A percentile compares a stretch with the other conserved stretches of the same genome.
Conservation (phyloP, 2,329 filamentous ascomycete genomes). For the Plectosphaerella cucumerina region DNA sequence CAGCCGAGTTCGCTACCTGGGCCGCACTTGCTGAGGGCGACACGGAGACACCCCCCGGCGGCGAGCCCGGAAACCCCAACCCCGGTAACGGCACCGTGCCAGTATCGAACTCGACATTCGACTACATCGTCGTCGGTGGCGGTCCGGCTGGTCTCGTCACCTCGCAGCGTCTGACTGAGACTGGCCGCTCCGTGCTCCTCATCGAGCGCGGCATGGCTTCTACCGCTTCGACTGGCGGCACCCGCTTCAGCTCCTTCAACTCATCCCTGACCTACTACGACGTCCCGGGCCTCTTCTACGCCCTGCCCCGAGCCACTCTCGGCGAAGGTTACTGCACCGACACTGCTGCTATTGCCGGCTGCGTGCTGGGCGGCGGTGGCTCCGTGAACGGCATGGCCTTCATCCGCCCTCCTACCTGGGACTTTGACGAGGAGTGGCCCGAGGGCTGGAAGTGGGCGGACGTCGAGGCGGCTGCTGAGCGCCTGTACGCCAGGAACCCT, state of each 20-base stretch:
- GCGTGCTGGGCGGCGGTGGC: conserved; percentile 31
- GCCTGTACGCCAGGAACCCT: conserved; percentile 20
- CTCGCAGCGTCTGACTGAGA: conserved; percentile 29
- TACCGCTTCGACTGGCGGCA: conserved; percentile 24
- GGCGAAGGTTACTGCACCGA: conserved; percentile 28
- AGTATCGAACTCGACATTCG: conserved; percentile 28
- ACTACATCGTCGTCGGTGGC: conserved; percentile 33
- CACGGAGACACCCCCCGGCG: conserved; percentile 4
- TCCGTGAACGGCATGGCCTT: conserved; percentile 28
- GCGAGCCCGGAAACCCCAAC: conserved; percentile 8
- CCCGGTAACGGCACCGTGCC: conserved; percentile 18
- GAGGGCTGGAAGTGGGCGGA: conserved; percentile 23
- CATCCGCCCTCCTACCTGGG: conserved; percentile 23
- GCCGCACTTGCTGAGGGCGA: conserved; percentile 8
- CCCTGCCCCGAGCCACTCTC: conserved; percentile 10
- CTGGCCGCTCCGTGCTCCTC: conserved; percentile 29
- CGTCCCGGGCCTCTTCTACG: conserved; percentile 21
- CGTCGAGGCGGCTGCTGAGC: conserved; percentile 17
- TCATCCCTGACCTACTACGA: conserved; percentile 23
- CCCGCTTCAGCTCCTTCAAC: conserved; percentile 25
- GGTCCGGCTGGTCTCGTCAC: conserved; percentile 30
- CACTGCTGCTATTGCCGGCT: conserved; percentile 27
- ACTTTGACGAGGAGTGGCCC: conserved; percentile 26
- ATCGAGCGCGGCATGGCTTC: conserved; percentile 32
- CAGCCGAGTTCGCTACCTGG: conserved; percentile 18